These are phyloP conservation scores for Acorus gramineus DNA, from an alignment of 106 monocot species.

Conservation along the genomic window DNA sequence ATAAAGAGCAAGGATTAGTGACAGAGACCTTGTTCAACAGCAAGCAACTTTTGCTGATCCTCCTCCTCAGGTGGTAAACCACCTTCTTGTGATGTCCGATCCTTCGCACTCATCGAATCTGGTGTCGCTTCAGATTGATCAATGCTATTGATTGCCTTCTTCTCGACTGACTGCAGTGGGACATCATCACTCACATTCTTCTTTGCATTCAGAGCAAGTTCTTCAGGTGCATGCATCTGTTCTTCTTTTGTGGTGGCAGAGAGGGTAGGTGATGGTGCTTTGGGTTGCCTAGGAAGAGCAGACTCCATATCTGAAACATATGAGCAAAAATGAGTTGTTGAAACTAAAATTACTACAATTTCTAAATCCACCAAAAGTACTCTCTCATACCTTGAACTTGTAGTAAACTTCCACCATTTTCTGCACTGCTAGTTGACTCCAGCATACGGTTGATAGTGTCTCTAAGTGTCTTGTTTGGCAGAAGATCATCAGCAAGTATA, in stretches of 20 bases:
- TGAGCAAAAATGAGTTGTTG: not conserved
- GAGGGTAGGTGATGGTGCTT: constrained; percentile 49
- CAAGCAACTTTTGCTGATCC: constrained; percentile 42
- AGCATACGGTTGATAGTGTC: constrained; percentile 80
- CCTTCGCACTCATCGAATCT: constrained; percentile 41
- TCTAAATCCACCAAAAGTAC: not conserved
- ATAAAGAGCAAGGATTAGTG: too few species aligned
- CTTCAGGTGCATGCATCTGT: constrained; percentile 3
- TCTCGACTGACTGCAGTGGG: constrained; percentile 13
- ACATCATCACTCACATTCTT: constrained; percentile 23
- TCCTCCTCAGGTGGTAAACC: constrained; percentile 44
- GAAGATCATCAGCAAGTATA: constrained; percentile 90
- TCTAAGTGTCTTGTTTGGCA: constrained; percentile 90
- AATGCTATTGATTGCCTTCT: constrained; percentile 20
- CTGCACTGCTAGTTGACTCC: constrained; percentile 86
- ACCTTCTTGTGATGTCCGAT: constrained; percentile 32
- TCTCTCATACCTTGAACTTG: constrained; percentile 59
- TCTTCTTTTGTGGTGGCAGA: constrained; percentile 48
- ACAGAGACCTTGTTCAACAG: constrained; percentile 47
- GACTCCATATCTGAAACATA: constrained; percentile 58
- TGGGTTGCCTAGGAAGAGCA: constrained; percentile 32
- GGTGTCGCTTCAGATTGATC: constrained; percentile 30
- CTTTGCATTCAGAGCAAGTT: constrained; percentile 9
- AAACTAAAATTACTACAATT: not conserved
- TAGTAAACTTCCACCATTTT: constrained; percentile 77